phyloP scores from a whole-genome alignment of 2,329 filamentous ascomycete genomes.

The Talaromyces sp. region DNA sequence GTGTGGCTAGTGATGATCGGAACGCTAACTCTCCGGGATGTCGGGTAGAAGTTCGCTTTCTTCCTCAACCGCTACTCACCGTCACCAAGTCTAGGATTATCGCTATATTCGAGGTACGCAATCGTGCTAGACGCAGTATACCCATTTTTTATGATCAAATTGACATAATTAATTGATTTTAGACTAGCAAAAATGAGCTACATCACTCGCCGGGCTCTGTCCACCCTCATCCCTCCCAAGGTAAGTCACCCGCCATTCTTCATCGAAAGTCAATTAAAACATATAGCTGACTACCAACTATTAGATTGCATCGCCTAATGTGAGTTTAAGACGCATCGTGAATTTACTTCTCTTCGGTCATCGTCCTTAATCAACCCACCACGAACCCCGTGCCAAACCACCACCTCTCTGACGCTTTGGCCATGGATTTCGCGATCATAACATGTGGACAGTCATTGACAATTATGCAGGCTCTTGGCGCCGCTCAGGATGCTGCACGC shows the following conservation, averaged over 20 bases:
- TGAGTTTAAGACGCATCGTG: constrained; percentile 27
- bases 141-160: neutral
- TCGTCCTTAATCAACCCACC: neutral
- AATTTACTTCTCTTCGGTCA: neutral
- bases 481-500: constrained; percentile 89
- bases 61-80: constrained; percentile 29
- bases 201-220: constrained; percentile 85
- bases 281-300: constrained; percentile 39
- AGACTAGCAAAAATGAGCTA: constrained; percentile 75
- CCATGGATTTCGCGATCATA: neutral
- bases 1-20: constrained; percentile 15
- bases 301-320: constrained; percentile 40
- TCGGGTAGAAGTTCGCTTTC: constrained; percentile 27
- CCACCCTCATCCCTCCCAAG: constrained; percentile 99
- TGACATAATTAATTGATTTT: neutral
- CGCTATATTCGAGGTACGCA: constrained; percentile 11
- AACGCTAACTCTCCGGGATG: constrained; percentile 17
- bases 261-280: neutral
- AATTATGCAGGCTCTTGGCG: constrained; percentile 74
- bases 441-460: constrained; percentile 33
- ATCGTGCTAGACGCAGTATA: constrained; percentile 14
- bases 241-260: constrained; percentile 50
- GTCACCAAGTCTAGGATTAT: constrained; percentile 9
- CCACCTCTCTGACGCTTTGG: neutral
- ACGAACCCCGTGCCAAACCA: neutral